Evolutionary conservation across 495 filamentous ascomycete species (phyloP).

Genomic region (Daldinia childiae): DNA sequence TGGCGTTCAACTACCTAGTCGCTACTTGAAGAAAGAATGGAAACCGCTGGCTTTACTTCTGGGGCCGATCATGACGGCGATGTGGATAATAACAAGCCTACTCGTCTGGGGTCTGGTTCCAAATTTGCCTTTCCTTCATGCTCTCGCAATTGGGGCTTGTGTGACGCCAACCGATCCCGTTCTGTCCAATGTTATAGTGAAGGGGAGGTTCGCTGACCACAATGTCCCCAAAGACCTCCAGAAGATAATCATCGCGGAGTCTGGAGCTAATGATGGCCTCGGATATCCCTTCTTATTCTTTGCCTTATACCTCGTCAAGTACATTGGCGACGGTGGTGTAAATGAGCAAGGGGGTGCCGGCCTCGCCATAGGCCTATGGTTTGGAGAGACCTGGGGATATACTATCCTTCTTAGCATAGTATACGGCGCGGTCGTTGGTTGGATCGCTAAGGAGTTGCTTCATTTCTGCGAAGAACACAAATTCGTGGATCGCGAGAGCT

Average conservation of each 20-base stretch:
- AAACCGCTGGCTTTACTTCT: slow-evolving; percentile 77
- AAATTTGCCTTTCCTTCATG: slow-evolving; percentile 75
- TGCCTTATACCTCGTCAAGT: slow-evolving; percentile 84
- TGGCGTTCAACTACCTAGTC: slow-evolving; percentile 89
- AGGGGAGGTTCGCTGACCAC: slow-evolving; percentile 92
- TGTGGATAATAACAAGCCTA: slow-evolving; percentile 87
- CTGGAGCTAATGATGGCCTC: slow-evolving; percentile 92
- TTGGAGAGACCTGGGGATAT: slow-evolving; percentile 88
- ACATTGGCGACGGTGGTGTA: slow-evolving; percentile 64
- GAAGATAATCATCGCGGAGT: slow-evolving; percentile 89
- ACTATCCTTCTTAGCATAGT: slow-evolving; percentile 79
- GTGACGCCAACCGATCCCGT: slow-evolving; percentile 94
- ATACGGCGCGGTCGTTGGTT: slow-evolving; percentile 82
- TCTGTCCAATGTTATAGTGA: slow-evolving; percentile 88
- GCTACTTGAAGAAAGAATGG: slow-evolving; percentile 85
- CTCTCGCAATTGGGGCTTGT: slow-evolving; percentile 81
- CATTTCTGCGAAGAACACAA: slow-evolving; percentile 84
- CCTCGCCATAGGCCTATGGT: slow-evolving; percentile 82
- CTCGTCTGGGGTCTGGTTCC: slow-evolving; percentile 84
- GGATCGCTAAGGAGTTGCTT: slow-evolving; percentile 80
- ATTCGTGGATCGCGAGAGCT: slow-evolving; percentile 90
- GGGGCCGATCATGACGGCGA: slow-evolving; percentile 84
- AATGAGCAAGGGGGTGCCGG: slow-evolving; percentile 63
- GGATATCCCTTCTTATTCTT: slow-evolving; percentile 93
- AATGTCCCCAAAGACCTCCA: slow-evolving; percentile 85